Base-by-base conservation (phyloP, 805 yeast genomes). In the Candida stauntonica region DNA sequence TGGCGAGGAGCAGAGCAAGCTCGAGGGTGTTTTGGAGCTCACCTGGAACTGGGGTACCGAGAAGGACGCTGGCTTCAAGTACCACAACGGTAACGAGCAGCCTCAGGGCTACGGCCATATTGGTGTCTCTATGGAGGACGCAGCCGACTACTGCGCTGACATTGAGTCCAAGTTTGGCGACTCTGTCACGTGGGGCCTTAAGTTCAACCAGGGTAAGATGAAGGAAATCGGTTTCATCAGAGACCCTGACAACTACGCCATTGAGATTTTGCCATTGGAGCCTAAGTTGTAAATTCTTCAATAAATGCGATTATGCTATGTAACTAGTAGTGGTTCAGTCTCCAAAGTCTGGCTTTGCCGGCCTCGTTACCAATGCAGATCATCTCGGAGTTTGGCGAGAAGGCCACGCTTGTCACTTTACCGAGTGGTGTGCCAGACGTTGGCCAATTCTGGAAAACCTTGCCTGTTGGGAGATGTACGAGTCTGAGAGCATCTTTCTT, bases 31-130 rank as follows among this genome's bases (percentile, higher is more conserved):
- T 11, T 61, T 93, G 39, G 99, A 93, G 64, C 71, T 93, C 57
- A 91, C 98, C 33, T 91, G 87, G 66, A 93, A 93, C 67, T 91
- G 87, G 81, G 99, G 98, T 17, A 86, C 97, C 17, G 99, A 93
- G 59, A 55, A 65, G 16, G 96, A 91, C 45, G 70, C 73, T 14
- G 70, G 72, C 5, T 86, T 87, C 65, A 64, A 70, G 36, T 93
- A 91, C 62, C 95, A 88, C 63, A 79, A 76, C 46, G 96, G 96
- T 43, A 87, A 88, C 61, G 77, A 77, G 14, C 69, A 77, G 31
- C 81, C 82, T 17, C 81, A 77, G 55, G 98, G 98, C 12, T 93
- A 74, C 57, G 95, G 93, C 29, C 96, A 91, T 64, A 73, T 86
- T 44, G 85, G 95, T 50, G 65, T 93, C 21, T 70, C 86, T 7